Evolutionary conservation across 768 basidiomycete species (phyloP).

Genomic region (Kwoniella sp.): DNA sequence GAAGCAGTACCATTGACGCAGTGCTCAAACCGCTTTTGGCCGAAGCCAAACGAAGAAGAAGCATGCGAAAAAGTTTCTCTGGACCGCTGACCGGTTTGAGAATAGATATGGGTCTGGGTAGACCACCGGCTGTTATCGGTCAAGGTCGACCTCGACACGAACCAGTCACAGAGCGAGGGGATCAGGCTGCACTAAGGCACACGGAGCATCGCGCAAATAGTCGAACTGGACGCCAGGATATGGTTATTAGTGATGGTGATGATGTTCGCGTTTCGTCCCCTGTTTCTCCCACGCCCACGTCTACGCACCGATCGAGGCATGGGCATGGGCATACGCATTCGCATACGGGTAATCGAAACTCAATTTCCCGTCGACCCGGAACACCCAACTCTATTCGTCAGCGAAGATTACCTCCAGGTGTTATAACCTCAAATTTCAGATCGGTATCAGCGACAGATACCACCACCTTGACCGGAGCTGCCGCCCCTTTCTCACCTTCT

Average conservation of each 20-base stretch:
- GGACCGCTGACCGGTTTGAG: conserved; percentile 34
- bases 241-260: background rate
- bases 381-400: conserved; percentile 22
- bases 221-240: too few species aligned
- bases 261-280: conserved; percentile 5
- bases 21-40: conserved; percentile 43
- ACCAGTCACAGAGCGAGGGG: background rate
- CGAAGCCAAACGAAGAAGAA: conserved; percentile 37
- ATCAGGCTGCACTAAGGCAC: background rate
- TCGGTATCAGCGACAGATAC: conserved; percentile 26
- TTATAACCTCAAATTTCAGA: conserved; percentile 11
- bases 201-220: too few species aligned
- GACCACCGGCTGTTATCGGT: conserved; percentile 36
- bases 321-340: too few species aligned
- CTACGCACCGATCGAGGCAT: background rate
- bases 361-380: conserved; percentile 14
- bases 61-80: conserved; percentile 21
- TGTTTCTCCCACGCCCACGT: conserved; percentile 15
- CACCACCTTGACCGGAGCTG: background rate
- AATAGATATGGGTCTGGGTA: conserved; percentile 37
- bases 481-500: background rate
- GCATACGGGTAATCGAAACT: conserved; percentile 13
- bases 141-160: conserved; percentile 16
- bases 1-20: conserved; percentile 38
- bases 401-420: conserved; percentile 16